Conservation (phyloP, 2,329 filamentous ascomycete genomes). For the Colletotrichum graminicola region DNA sequence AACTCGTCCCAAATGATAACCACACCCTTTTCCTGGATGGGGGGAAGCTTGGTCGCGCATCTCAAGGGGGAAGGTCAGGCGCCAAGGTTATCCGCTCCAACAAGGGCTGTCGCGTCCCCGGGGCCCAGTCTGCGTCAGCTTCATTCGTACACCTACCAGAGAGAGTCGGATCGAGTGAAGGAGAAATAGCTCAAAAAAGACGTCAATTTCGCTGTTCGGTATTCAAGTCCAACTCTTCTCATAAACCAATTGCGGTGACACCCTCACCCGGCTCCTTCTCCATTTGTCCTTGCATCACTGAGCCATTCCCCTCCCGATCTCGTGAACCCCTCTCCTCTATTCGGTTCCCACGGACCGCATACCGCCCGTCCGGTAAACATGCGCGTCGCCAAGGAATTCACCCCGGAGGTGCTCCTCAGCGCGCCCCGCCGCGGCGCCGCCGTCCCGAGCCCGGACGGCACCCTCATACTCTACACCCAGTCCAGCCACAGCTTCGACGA, state of each 20-base stretch:
- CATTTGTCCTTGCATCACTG: not conserved
- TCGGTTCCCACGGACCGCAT: not conserved
- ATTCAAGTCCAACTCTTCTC: not conserved
- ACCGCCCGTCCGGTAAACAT: slow-evolving; percentile 21
- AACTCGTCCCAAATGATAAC: not conserved
- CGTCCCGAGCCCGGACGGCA: slow-evolving; percentile 56
- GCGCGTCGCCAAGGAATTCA: slow-evolving; percentile 46
- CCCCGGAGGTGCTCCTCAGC: slow-evolving; percentile 50
- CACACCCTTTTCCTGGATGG: not conserved
- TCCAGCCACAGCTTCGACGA: slow-evolving; percentile 52
- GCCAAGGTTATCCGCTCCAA: slow-evolving; percentile 5
- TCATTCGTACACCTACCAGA: slow-evolving; percentile 29
- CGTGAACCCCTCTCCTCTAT: not conserved
- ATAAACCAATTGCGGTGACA: not conserved
- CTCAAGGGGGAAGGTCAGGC: slow-evolving; percentile 26
- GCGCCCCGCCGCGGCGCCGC: slow-evolving; percentile 50
- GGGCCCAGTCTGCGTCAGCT: slow-evolving; percentile 29
- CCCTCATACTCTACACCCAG: slow-evolving; percentile 56
- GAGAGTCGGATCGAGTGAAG: not conserved
- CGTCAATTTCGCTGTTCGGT: not conserved
- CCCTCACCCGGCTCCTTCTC: not conserved
- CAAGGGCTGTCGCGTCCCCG: slow-evolving; percentile 30
- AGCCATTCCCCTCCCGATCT: not conserved
- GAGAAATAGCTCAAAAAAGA: not conserved
- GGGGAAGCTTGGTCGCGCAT: slow-evolving; percentile 1